Evolutionary conservation across 768 basidiomycete genomes (phyloP), one percentile per base, ranked within the genome.

Genomic region (Panaeolus papilionaceus): DNA sequence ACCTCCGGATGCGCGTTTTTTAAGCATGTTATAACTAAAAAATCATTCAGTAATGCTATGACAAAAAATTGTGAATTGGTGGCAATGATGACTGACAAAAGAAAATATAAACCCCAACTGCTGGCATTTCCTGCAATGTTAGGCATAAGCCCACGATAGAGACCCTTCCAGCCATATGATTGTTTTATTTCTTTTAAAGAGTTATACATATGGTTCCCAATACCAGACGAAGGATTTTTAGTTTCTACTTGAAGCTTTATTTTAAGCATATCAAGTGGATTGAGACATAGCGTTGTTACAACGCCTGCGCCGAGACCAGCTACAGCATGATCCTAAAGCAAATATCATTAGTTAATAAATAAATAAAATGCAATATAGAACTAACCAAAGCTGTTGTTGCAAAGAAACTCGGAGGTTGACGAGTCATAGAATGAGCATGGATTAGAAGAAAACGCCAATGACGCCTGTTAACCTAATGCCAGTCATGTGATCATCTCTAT

Each of bases 81-180:
- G 51, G 73, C 51, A 23, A 23, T 38, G 47, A 63, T 69, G 1
- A 86, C 95, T 79, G 76, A 98, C 98, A 98, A 97, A 69, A 97
- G 86, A 80, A 99, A 99, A 79, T 99, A 99, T 28, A 98, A 79
- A 0, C 98, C 98, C 98, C 98, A 99, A 73, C 95, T 96, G 8
- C 92, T 90, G 20, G 96, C 95, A 71, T 98, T 98, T 12, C 97
- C 98, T 0, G 94, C 93, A 68, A 98, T 86, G 78, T 99, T 99
- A 2, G 96, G 89, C 0, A 88, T 86, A 38, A 99, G 82, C 16
- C 98, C 98, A 64, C 97, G 86, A 77, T 99, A 99, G 62, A 99
- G 81, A 0, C 96, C 97, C 68, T 79, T 84, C 88, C 89, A 92
- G 5, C 98, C 97, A 66, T 93, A 87, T 42, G 84, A 80, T 58